Percentiles rank a stretch among this genome's conserved stretches.
Conservation (phyloP, 768 basidiomycete genomes). For the Pilatotrama ljubarskyi region DNA sequence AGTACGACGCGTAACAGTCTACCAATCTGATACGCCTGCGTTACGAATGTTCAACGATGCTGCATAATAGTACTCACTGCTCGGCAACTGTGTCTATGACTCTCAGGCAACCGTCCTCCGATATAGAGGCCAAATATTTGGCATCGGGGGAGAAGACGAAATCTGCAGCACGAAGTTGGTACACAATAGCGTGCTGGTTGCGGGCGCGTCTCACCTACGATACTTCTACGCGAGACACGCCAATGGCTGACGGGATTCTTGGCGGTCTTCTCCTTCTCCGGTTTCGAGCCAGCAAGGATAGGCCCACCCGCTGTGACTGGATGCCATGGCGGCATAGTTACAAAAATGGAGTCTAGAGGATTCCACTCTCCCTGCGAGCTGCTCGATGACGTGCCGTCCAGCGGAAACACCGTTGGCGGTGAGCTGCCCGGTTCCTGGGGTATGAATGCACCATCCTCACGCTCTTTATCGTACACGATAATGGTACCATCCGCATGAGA, state of each 20-base stretch:
- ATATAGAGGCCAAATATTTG: constrained; percentile 84
- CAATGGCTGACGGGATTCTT: constrained; percentile 94
- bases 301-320: constrained; percentile 53
- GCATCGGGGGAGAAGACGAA: constrained; percentile 95
- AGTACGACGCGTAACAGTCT: constrained; percentile 94
- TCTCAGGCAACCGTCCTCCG: constrained; percentile 89
- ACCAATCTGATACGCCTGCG: constrained; percentile 58
- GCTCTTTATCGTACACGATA: constrained; percentile 87
- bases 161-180: constrained; percentile 44
- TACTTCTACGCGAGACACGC: constrained; percentile 69
- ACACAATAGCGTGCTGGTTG: neutral
- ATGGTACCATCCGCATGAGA: constrained; percentile 90
- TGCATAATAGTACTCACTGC: constrained; percentile 52
- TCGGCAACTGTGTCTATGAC: constrained; percentile 88
- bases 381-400: constrained; percentile 24
- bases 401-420: constrained; percentile 12
- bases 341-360: constrained; percentile 70
- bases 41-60: neutral
- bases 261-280: constrained; percentile 63
- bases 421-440: constrained; percentile 54
- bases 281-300: constrained; percentile 28
- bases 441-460: constrained; percentile 79
- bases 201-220: constrained; percentile 58
- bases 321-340: constrained; percentile 87
- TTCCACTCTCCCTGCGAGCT: constrained; percentile 63